Conservation (phyloP, 1,284 basidiomycete species). For the Takashimella koratensis region DNA sequence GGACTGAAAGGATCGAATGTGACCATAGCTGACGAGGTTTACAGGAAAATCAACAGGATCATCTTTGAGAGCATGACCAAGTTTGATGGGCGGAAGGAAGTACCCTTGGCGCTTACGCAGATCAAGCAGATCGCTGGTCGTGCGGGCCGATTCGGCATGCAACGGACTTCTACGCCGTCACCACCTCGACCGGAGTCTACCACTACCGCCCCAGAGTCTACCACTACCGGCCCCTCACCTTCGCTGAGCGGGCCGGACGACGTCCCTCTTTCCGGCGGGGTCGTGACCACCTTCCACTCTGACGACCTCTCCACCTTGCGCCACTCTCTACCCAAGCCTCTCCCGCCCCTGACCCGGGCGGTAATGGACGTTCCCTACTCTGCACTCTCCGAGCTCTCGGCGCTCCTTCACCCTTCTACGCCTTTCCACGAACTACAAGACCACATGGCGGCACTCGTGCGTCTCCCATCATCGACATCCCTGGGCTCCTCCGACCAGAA, state of each 20-base stretch:
- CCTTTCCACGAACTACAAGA: slow-evolving; percentile 36
- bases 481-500: slow-evolving; percentile 47
- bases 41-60: slow-evolving; percentile 85
- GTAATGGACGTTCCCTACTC: slow-evolving; percentile 46
- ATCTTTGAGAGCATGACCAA: slow-evolving; percentile 78
- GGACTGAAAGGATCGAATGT: neutral
- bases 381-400: slow-evolving; percentile 42
- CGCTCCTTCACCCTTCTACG: slow-evolving; percentile 48
- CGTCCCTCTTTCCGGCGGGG: slow-evolving; percentile 54
- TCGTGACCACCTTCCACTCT: slow-evolving; percentile 67
- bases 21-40: neutral
- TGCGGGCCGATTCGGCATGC: slow-evolving; percentile 84
- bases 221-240: neutral
- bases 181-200: neutral
- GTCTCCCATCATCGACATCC: slow-evolving; percentile 54
- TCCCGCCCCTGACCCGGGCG: slow-evolving; percentile 52
- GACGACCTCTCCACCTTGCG: slow-evolving; percentile 65
- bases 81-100: slow-evolving; percentile 60
- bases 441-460: slow-evolving; percentile 48
- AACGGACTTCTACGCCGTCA: slow-evolving; percentile 31
- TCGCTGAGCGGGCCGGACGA: slow-evolving; percentile 27
- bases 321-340: slow-evolving; percentile 51
- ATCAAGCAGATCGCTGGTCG: slow-evolving; percentile 96
- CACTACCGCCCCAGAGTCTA: neutral
- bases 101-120: slow-evolving; percentile 67